These are phyloP conservation scores for Cantharellus anzutake DNA, from an alignment of 768 basidiomycete genomes.

Conservation along the genomic window DNA sequence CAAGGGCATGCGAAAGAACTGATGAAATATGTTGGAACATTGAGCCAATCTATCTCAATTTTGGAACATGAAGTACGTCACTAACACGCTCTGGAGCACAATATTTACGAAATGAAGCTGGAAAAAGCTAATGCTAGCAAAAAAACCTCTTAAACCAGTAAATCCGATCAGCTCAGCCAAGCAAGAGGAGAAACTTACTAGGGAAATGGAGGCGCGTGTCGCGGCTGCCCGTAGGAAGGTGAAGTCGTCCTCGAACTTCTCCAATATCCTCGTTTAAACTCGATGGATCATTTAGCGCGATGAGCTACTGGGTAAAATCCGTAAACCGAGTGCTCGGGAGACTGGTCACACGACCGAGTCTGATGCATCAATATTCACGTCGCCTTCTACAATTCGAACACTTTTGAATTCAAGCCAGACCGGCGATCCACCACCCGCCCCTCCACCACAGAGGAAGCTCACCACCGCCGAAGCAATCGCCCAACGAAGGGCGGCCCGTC, in stretches of 20 bases:
- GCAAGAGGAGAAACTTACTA: constrained; percentile 4
- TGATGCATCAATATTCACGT: background rate
- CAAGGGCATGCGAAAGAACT: constrained; percentile 3
- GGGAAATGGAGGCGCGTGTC: constrained; percentile 6
- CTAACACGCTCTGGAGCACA: no score
- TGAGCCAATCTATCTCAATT: background rate
- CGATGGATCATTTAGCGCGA: background rate
- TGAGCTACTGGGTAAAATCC: background rate
- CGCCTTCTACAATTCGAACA: background rate
- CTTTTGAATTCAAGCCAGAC: background rate
- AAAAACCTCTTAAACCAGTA: no score
- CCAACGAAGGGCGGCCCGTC: background rate
- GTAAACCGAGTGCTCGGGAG: background rate
- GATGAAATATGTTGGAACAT: background rate
- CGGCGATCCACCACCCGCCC: background rate
- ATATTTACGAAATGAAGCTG: no score
- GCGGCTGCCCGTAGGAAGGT: constrained; percentile 7
- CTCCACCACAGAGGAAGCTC: background rate
- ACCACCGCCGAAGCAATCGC: background rate
- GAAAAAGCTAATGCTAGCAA: no score
- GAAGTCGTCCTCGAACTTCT: background rate
- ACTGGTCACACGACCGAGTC: background rate
- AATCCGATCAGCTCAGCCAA: background rate
- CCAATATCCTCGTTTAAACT: background rate
- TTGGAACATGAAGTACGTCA: no score